Evolutionary conservation across 2,329 filamentous ascomycete species (phyloP).

Genomic region (Aureobasidium uvarum): DNA sequence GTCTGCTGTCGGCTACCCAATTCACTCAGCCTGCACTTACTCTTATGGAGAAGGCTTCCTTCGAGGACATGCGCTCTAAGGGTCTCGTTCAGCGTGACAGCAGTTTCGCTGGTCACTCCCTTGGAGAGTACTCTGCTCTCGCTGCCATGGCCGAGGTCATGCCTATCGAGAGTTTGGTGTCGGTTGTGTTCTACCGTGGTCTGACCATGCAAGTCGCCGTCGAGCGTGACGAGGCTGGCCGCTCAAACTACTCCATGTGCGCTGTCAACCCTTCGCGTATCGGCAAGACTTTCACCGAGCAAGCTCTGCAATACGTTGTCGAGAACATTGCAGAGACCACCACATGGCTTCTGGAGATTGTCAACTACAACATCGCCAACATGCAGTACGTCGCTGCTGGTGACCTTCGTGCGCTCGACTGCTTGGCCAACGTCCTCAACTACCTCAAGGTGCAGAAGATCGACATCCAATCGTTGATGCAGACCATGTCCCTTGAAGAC

Average conservation of each 20-base stretch:
- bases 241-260: conserved; percentile 99
- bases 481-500: conserved; percentile 80
- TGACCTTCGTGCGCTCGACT: conserved; percentile 64
- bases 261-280: conserved; percentile 98
- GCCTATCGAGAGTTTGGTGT: conserved; percentile 98
- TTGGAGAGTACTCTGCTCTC: conserved; percentile 96
- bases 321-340: conserved; percentile 93
- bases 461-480: conserved; percentile 90
- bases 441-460: conserved; percentile 96
- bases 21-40: conserved; percentile 98
- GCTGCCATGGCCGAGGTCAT: conserved; percentile 96
- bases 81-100: conserved; percentile 93
- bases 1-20: conserved; percentile 92
- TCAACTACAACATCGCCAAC: conserved; percentile 83
- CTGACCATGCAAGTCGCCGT: conserved; percentile 99
- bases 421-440: conserved; percentile 78
- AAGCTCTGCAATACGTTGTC: conserved; percentile 93
- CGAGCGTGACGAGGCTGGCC: conserved; percentile 86
- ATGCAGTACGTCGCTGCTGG: conserved; percentile 68
- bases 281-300: conserved; percentile 98
- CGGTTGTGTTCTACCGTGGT: conserved; percentile 98
- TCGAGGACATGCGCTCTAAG: conserved; percentile 98
- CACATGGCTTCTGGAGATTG: conserved; percentile 94
- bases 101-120: conserved; percentile 95
- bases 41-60: conserved; percentile 99